Evolutionary conservation across 1,284 basidiomycete species (phyloP).

Genomic region (Gomphus bonarii): DNA sequence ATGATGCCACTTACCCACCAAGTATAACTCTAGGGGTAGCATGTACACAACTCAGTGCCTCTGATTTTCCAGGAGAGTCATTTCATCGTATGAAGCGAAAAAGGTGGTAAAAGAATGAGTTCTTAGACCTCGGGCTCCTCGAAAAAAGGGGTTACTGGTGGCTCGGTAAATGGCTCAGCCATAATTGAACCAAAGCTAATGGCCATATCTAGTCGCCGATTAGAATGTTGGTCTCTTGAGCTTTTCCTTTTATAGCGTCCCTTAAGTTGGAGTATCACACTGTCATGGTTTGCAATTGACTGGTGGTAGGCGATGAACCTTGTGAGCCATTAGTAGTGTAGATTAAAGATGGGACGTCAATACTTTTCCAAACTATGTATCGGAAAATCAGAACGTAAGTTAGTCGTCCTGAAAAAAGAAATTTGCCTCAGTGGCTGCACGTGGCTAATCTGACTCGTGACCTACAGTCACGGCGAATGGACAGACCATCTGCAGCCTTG

Average conservation of each 20-base stretch:
- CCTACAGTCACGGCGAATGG: not conserved
- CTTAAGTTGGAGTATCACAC: too few relatives aligned
- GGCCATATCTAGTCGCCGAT: too few relatives aligned
- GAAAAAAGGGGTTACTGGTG: not conserved
- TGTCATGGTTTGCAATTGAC: too few relatives aligned
- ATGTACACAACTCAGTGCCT: not conserved
- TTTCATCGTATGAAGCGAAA: not conserved
- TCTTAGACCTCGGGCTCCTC: not conserved
- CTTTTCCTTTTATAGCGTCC: too few relatives aligned
- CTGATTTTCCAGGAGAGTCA: not conserved
- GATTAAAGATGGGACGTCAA: too few relatives aligned
- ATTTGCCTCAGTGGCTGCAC: not conserved
- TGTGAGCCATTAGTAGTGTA: too few relatives aligned
- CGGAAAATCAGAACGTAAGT: too few relatives aligned
- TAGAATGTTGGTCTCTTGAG: too few relatives aligned
- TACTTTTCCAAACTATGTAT: too few relatives aligned
- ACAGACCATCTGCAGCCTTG: conserved; percentile 3
- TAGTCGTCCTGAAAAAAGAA: not conserved
- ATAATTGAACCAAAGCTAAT: too few relatives aligned
- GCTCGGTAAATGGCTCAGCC: too few relatives aligned
- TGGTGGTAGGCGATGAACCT: too few relatives aligned
- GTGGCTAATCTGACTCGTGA: not conserved
- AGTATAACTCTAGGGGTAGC: not conserved
- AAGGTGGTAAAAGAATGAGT: not conserved
- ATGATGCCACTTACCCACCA: not conserved